Evolutionary conservation across 2,329 filamentous ascomycete species (phyloP), one percentile per base, ranked within the genome.

Genomic region (Diaporthe sp.): DNA sequence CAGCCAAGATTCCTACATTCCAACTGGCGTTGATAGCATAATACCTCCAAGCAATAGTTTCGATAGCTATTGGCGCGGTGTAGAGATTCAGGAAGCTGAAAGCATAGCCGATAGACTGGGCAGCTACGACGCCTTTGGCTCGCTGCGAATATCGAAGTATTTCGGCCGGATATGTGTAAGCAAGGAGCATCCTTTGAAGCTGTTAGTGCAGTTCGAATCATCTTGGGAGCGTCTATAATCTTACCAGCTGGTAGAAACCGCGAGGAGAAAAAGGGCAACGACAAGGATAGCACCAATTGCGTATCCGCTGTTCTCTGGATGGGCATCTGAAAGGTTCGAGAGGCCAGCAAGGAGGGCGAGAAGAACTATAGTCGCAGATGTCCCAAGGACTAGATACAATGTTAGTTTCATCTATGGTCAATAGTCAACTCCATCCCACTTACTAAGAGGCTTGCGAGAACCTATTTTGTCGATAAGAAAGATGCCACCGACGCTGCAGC

Each of bases 1-100:
- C 19, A 9, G 22, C 56, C 35, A 61, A 42, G 22, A 61, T 61
- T 3, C 35, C 56, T 8, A 61, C 35, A 32, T 61, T 61, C 56
- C 56, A 61, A 10, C 35, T 13, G n/a, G 56, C 56, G n/a, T 61
- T 61, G 3, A 61, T 61, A 6, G 37, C 22, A 19, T 61, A 61
- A 13, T 61, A 61, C 15, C 56, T 61, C 56, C 56, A 61, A 4
- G 56, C 35, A 7, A 61, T 61, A 0, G 10, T 42, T 4, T 61
- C 56, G 3, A 61, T 61, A 0, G 56, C 56, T 5, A 61, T 19
- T 19, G 56, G 56, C 9, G 56, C 56, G 35, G 56, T 61, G 56
- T 61, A 61, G 35, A 61, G 56, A 12, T 61, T 61, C 2, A 61
- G 56, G 56, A 61, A 61, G 10, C 56, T 61, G 56, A 61, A 61